These are phyloP conservation scores for Metschnikowia gruessii DNA, from an alignment of 805 yeast genomes.

Conservation along the genomic window DNA sequence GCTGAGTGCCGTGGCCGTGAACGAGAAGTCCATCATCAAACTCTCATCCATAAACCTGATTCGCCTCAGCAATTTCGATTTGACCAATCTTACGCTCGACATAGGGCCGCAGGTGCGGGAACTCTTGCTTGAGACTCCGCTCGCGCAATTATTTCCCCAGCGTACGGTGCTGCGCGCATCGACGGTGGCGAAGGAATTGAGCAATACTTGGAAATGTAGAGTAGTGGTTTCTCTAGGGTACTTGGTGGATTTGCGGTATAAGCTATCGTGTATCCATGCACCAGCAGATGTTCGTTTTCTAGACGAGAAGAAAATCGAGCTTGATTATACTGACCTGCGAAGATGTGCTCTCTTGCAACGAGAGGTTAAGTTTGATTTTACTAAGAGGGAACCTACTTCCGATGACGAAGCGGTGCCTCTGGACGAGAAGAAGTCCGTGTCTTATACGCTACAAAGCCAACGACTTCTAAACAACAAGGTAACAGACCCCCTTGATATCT, in stretches of 20 bases:
- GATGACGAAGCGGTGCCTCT: constrained; percentile 13
- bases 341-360: constrained; percentile 13
- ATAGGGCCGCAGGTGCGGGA: constrained; percentile 13
- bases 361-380: constrained; percentile 13
- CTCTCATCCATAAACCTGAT: constrained; percentile 23
- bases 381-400: constrained; percentile 9
- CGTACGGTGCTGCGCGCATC: constrained; percentile 12
- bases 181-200: constrained; percentile 12
- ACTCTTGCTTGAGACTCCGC: constrained; percentile 11
- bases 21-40: constrained; percentile 25
- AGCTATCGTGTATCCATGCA: constrained; percentile 10
- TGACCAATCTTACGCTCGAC: constrained; percentile 20
- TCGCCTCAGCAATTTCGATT: constrained; percentile 25
- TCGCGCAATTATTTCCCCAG: constrained; percentile 14
- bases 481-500: constrained; percentile 20
- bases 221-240: constrained; percentile 22
- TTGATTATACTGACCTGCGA: background rate
- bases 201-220: constrained; percentile 24
- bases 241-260: constrained; percentile 19
- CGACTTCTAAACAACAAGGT: constrained; percentile 17
- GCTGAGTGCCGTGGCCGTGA: constrained; percentile 23
- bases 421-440: constrained; percentile 20
- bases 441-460: constrained; percentile 13
- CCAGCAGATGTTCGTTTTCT: constrained; percentile 16
- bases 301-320: constrained; percentile 15